phyloP scores from a whole-genome alignment of 371 early-diverging fungal species.

The Mucor irregularis region DNA sequence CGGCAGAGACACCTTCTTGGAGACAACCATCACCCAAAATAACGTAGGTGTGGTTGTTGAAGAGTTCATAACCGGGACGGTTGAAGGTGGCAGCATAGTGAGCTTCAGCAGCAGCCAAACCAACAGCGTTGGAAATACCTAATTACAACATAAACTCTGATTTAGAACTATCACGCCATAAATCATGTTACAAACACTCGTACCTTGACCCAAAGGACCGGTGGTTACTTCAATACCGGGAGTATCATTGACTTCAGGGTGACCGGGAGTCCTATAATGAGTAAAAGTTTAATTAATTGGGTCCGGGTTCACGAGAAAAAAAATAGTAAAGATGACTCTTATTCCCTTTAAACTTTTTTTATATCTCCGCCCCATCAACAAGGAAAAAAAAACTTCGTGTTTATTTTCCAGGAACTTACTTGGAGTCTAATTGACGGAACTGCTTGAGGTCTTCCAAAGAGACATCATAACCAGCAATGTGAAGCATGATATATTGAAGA shows the following conservation, averaged over 20 bases:
- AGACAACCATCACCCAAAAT: slow-evolving; percentile 99
- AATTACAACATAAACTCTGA: not conserved
- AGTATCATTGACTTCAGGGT: slow-evolving; percentile 88
- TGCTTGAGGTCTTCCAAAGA: slow-evolving; percentile 89
- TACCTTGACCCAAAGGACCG: slow-evolving; percentile 99
- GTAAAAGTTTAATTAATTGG: not conserved
- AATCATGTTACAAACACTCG: not conserved
- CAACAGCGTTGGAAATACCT: slow-evolving; percentile 92
- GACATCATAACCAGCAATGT: slow-evolving; percentile 86
- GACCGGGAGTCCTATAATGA: slow-evolving; percentile 85
- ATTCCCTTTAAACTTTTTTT: no score
- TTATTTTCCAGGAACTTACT: slow-evolving; percentile 41
- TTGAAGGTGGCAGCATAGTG: slow-evolving; percentile 92
- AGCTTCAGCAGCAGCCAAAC: slow-evolving; percentile 92
- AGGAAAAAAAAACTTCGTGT: not conserved
- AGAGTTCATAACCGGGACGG: slow-evolving; percentile 77
- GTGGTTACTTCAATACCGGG: slow-evolving; percentile 98
- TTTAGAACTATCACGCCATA: not conserved
- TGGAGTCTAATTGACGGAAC: slow-evolving; percentile 89
- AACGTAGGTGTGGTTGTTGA: slow-evolving; percentile 87
- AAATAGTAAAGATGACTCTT: slow-evolving; percentile 8
- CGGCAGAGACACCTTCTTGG: slow-evolving; percentile 98
- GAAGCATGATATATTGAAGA: slow-evolving; percentile 90
- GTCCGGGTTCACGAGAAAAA: slow-evolving; percentile 1
- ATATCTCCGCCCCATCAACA: not conserved